phyloP scores from a whole-genome alignment of 2,329 filamentous ascomycete genomes.

The Domatiomyces catenatus region DNA sequence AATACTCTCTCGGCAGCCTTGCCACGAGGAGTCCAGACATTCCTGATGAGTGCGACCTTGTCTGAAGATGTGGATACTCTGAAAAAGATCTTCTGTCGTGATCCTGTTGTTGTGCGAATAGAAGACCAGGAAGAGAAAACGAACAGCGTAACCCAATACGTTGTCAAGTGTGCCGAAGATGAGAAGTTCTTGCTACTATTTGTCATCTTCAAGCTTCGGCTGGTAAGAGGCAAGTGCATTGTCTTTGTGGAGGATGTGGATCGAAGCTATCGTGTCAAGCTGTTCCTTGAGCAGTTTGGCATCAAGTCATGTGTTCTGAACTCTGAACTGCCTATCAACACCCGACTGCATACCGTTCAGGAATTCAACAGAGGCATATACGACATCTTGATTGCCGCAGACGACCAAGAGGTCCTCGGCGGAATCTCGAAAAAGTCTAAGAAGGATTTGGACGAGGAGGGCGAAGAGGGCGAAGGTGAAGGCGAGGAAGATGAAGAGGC shows the following conservation, averaged over 20 bases:
- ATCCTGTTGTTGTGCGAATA: conserved; percentile 64
- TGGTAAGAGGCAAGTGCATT: conserved; percentile 84
- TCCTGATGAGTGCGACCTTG: conserved; percentile 86
- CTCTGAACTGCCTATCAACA: conserved; percentile 85
- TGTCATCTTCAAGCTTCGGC: conserved; percentile 84
- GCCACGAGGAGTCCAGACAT: conserved; percentile 73
- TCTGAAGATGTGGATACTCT: conserved; percentile 74
- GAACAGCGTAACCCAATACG: conserved; percentile 68
- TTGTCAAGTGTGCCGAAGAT: conserved; percentile 82
- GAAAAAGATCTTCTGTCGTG: conserved; percentile 69
- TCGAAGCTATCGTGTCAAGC: conserved; percentile 75
- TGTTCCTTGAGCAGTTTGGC: conserved; percentile 93
- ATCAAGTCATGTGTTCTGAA: conserved; percentile 89
- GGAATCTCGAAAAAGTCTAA: conserved; percentile 21
- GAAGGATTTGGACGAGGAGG: conserved; percentile 16
- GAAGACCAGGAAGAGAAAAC: conserved; percentile 67
- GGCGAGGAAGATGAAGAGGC: conserved; percentile 23
- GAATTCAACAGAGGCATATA: conserved; percentile 96
- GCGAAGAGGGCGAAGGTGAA: conserved; percentile 21
- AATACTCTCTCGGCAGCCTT: conserved; percentile 61
- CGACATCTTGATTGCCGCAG: conserved; percentile 93
- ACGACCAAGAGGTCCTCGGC: conserved; percentile 74
- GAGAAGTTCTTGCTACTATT: conserved; percentile 91
- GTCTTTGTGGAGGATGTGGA: conserved; percentile 78
- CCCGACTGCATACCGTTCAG: conserved; percentile 81